Conservation (phyloP, 768 basidiomycete species). For the Termitomyces sp. region DNA sequence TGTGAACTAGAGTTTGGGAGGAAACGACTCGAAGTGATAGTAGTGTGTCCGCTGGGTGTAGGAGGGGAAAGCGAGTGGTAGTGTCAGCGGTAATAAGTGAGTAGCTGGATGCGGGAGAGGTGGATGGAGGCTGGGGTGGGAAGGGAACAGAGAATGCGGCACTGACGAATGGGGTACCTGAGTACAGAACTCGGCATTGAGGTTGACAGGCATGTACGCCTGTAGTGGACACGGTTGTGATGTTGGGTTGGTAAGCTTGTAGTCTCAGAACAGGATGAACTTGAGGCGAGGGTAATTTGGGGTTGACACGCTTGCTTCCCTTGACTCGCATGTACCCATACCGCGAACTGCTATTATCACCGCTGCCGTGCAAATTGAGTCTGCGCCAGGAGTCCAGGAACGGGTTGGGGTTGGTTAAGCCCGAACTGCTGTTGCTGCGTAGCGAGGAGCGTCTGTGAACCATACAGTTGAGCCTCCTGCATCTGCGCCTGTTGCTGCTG, state of each 20-base stretch:
- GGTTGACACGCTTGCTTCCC: neutral
- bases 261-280: too few species aligned
- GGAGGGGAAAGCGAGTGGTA: neutral
- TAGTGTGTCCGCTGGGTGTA: neutral
- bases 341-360: neutral
- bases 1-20: neutral
- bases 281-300: neutral
- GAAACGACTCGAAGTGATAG: too few species aligned
- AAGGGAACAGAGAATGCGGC: too few species aligned
- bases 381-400: neutral
- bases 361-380: neutral
- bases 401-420: neutral
- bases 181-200: too few species aligned
- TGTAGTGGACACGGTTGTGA: neutral
- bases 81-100: too few species aligned
- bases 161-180: too few species aligned
- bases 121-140: too few species aligned
- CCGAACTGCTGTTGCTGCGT: neutral
- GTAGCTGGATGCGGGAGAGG: too few species aligned
- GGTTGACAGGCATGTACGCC: too few species aligned
- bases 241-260: neutral
- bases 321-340: neutral
- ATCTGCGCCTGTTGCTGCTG: conserved; percentile 2
- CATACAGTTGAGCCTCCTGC: too few species aligned
- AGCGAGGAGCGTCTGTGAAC: neutral